These are phyloP conservation scores for Debaryomyces sp. DNA, from an alignment of 1,139 yeast genomes.

Conservation along the genomic window DNA sequence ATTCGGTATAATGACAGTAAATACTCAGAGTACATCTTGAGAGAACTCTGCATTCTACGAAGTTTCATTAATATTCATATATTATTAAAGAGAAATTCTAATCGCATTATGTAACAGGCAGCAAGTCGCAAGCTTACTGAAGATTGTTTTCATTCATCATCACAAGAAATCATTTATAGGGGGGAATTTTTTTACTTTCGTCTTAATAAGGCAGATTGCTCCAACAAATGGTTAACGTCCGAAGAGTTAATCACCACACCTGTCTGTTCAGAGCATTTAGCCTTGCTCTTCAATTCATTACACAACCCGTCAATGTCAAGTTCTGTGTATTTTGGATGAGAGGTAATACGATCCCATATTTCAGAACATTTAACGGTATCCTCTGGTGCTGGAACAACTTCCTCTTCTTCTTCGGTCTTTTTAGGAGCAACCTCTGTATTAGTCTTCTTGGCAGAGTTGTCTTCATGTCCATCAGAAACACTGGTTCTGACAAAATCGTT, in stretches of 20 bases:
- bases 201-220: slow-evolving; percentile 33
- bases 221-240: slow-evolving; percentile 72
- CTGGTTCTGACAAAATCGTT: slow-evolving; percentile 39
- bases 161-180: neutral
- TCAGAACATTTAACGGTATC: slow-evolving; percentile 68
- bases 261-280: slow-evolving; percentile 91
- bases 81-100: neutral
- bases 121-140: neutral
- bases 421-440: slow-evolving; percentile 1
- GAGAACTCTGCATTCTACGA: too few relatives aligned
- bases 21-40: too few relatives aligned
- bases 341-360: slow-evolving; percentile 93
- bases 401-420: slow-evolving; percentile 23
- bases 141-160: slow-evolving; percentile 2
- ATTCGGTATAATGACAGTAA: neutral
- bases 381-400: slow-evolving; percentile 41
- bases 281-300: slow-evolving; percentile 82
- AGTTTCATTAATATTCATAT: neutral
- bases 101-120: neutral
- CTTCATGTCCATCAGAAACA: slow-evolving; percentile 4
- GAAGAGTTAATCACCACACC: slow-evolving; percentile 84
- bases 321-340: slow-evolving; percentile 94
- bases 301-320: slow-evolving; percentile 94
- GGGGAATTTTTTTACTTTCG: neutral
- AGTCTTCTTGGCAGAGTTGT: neutral